phyloP scores from a whole-genome alignment of 108 stramenopile species.

The Cyclotella sp. region DNA sequence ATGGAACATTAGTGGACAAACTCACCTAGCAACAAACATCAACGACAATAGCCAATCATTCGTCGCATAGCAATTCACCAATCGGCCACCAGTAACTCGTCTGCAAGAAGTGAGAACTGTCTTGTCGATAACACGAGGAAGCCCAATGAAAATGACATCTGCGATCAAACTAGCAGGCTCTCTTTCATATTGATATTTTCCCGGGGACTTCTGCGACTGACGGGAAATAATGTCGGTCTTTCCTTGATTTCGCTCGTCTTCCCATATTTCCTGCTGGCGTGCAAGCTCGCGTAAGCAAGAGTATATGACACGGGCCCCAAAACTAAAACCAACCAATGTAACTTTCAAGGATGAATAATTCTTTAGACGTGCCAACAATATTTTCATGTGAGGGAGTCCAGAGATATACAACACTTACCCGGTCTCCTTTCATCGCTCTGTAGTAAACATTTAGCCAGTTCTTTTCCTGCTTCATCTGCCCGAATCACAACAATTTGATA shows the following conservation, averaged over 20 bases:
- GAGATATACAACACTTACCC: not conserved
- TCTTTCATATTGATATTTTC: conserved; percentile 54
- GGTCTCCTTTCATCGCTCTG: conserved; percentile 75
- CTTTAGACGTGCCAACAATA: not conserved
- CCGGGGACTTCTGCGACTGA: conserved; percentile 30
- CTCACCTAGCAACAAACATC: conserved; percentile 59
- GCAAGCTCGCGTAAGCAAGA: conserved; percentile 82
- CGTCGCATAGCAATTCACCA: conserved; percentile 83
- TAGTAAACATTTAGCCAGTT: conserved; percentile 80
- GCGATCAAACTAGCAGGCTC: conserved; percentile 82
- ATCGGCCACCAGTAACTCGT: conserved; percentile 80
- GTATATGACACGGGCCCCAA: conserved; percentile 91
- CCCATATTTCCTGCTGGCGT: conserved; percentile 68
- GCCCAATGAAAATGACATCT: conserved; percentile 80
- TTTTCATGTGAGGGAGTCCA: not conserved
- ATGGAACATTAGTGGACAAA: not conserved
- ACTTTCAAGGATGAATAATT: conserved; percentile 40
- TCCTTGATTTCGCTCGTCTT: conserved; percentile 42
- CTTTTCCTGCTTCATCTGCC: conserved; percentile 86
- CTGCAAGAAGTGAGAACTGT: conserved; percentile 64
- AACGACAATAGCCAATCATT: conserved; percentile 85
- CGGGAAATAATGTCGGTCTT: not conserved
- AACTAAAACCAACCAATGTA: conserved; percentile 88
- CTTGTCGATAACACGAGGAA: conserved; percentile 53
- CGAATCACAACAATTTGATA: conserved; percentile 78